These are phyloP conservation scores for Helicocarpus griseus DNA, from an alignment of 2,329 filamentous ascomycete species.

Conservation along the genomic window DNA sequence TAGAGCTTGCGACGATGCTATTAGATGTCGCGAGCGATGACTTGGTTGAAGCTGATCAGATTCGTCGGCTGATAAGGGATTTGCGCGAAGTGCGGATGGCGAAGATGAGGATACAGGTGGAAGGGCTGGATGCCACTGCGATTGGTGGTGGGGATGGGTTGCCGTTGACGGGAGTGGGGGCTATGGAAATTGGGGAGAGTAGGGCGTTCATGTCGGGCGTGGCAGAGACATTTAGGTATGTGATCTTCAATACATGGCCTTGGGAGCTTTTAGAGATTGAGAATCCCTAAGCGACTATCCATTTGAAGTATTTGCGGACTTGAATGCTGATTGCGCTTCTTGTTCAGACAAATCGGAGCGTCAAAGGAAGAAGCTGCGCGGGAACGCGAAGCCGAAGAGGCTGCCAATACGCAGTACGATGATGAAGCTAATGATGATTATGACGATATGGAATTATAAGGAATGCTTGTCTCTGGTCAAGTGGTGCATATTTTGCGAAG, in stretches of 20 bases:
- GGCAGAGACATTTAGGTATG: conserved; percentile 66
- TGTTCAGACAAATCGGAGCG: conserved; percentile 60
- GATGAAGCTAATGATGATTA: conserved; percentile 43
- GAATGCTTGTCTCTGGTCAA: not conserved
- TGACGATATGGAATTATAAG: conserved; percentile 48
- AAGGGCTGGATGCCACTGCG: conserved; percentile 51
- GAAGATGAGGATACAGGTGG: conserved; percentile 71
- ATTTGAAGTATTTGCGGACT: not conserved
- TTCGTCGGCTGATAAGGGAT: conserved; percentile 67
- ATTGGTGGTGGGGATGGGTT: conserved; percentile 59
- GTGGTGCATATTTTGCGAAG: not conserved
- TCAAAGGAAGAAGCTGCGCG: conserved; percentile 67
- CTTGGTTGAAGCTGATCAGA: conserved; percentile 61
- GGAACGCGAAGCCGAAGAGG: conserved; percentile 65
- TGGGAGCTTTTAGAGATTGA: not conserved
- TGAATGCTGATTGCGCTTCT: not conserved
- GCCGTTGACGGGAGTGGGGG: conserved; percentile 70
- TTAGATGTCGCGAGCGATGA: conserved; percentile 80
- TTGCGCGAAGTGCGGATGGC: conserved; percentile 79
- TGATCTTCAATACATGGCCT: not conserved
- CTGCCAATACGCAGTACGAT: conserved; percentile 42
- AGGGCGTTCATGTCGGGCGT: conserved; percentile 75
- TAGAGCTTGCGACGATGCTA: conserved; percentile 79
- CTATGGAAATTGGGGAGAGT: conserved; percentile 85
- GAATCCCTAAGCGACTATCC: not conserved